phyloP scores from a whole-genome alignment of 306 rosid species.

The Trifolium pratense region DNA sequence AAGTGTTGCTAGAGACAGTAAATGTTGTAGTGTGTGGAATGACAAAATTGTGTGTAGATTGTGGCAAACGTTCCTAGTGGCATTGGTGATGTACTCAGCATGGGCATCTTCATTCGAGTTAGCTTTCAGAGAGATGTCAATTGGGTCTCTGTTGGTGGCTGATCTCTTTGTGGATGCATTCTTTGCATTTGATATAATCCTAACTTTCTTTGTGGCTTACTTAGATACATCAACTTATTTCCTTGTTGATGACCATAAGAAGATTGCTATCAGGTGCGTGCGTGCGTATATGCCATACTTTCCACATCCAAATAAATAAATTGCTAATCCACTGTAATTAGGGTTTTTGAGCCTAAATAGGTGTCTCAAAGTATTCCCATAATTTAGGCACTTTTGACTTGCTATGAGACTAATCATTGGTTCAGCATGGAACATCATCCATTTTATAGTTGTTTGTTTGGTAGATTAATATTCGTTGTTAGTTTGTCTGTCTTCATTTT shows the following conservation, averaged over 20 bases:
- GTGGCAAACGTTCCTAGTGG: slow-evolving; percentile 82
- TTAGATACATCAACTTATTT: slow-evolving; percentile 81
- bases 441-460: too few species aligned
- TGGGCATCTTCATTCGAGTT: slow-evolving; percentile 91
- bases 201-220: slow-evolving; percentile 88
- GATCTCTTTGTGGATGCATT: slow-evolving; percentile 75
- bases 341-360: background rate
- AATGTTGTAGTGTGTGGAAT: too few species aligned
- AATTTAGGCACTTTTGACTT: background rate
- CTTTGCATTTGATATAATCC: slow-evolving; percentile 70
- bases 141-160: slow-evolving; percentile 52
- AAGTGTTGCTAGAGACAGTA: too few species aligned
- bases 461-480: background rate
- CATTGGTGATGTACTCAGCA: slow-evolving; percentile 77
- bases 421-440: too few species aligned
- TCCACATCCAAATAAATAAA: background rate
- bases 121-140: slow-evolving; percentile 66
- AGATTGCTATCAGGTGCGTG: slow-evolving; percentile 75
- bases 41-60: slow-evolving; percentile 51
- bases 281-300: background rate
- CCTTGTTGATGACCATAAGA: slow-evolving; percentile 71
- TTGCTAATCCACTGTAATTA: background rate
- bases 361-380: background rate
- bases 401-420: background rate
- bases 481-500: background rate